Evolutionary conservation across 2,329 filamentous ascomycete species (phyloP).

Genomic region (Alternaria sp.): DNA sequence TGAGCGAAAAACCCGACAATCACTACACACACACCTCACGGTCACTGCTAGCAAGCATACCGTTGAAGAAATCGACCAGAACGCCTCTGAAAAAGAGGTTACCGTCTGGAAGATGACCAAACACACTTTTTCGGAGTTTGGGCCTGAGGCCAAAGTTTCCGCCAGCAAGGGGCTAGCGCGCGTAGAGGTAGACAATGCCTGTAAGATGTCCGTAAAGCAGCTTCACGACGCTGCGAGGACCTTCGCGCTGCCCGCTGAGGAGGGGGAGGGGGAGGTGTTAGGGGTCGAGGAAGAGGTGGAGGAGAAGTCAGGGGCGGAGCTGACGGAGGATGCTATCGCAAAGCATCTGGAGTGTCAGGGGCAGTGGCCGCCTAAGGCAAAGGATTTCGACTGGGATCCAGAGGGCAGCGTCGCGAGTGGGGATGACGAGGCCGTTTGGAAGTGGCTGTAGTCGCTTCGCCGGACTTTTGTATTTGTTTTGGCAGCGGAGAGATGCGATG

Average conservation of each 20-base stretch:
- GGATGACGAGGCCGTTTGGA: not conserved
- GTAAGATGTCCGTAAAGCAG: not conserved
- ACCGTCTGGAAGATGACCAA: constrained; percentile 4
- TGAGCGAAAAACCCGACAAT: constrained; percentile 14
- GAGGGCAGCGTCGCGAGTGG: not conserved
- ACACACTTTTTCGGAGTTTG: constrained; percentile 6
- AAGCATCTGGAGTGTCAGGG: constrained; percentile 1
- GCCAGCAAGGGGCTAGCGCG: constrained; percentile 8
- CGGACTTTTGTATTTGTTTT: not conserved
- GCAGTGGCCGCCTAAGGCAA: not conserved
- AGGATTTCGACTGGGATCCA: constrained; percentile 1
- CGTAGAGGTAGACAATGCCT: not conserved
- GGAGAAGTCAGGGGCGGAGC: constrained; percentile 1
- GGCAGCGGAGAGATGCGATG: not conserved
- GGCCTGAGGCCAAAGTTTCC: constrained; percentile 1
- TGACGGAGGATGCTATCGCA: constrained; percentile 14
- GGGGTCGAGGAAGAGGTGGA: not conserved
- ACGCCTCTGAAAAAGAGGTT: not conserved
- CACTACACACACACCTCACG: constrained; percentile 7
- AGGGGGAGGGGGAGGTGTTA: not conserved
- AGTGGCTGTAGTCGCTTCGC: constrained; percentile 2
- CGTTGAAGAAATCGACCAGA: not conserved
- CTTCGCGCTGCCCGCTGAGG: not conserved
- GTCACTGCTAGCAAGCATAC: constrained; percentile 8
- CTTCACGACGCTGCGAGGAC: not conserved